Percentiles rank a stretch among this genome's conserved stretches.
Conservation (phyloP, 2,329 filamentous ascomycete genomes). For the Beauveria scarabaeidicola region DNA sequence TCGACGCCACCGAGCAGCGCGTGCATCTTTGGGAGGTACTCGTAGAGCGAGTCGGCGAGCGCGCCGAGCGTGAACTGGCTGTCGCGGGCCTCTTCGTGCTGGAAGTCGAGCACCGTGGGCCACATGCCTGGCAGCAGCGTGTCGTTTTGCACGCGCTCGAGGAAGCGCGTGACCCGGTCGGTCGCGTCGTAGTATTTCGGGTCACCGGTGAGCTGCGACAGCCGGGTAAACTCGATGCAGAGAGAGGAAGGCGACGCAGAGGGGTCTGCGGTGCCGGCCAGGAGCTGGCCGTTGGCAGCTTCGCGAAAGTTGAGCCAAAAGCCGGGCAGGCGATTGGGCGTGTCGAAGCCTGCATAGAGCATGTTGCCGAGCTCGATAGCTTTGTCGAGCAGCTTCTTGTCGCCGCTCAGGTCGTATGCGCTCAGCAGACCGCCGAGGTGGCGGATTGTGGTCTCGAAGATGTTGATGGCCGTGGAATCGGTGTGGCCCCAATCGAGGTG, state of each 20-base stretch:
- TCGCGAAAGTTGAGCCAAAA: constrained; percentile 35
- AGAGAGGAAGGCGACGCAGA: constrained; percentile 42
- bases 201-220: constrained; percentile 53
- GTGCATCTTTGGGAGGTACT: constrained; percentile 60
- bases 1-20: constrained; percentile 53
- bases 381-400: constrained; percentile 46
- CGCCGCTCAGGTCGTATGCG: constrained; percentile 57
- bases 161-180: constrained; percentile 45
- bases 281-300: constrained; percentile 27
- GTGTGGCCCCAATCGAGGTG: constrained; percentile 52
- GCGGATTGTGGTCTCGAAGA: constrained; percentile 61
- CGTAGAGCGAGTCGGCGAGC: constrained; percentile 49
- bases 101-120: constrained; percentile 46
- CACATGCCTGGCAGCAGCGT: constrained; percentile 53
- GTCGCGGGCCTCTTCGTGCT: constrained; percentile 22
- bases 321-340: constrained; percentile 53
- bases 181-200: constrained; percentile 53
- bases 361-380: constrained; percentile 53
- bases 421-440: constrained; percentile 59
- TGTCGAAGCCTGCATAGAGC: constrained; percentile 56
- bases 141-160: constrained; percentile 42
- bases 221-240: constrained; percentile 52
- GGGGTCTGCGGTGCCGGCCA: constrained; percentile 23
- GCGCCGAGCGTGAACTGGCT: constrained; percentile 37
- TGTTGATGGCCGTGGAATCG: constrained; percentile 38